Evolutionary conservation across 2,329 filamentous ascomycete species (phyloP).

Genomic region (Beauveria brongniartii): DNA sequence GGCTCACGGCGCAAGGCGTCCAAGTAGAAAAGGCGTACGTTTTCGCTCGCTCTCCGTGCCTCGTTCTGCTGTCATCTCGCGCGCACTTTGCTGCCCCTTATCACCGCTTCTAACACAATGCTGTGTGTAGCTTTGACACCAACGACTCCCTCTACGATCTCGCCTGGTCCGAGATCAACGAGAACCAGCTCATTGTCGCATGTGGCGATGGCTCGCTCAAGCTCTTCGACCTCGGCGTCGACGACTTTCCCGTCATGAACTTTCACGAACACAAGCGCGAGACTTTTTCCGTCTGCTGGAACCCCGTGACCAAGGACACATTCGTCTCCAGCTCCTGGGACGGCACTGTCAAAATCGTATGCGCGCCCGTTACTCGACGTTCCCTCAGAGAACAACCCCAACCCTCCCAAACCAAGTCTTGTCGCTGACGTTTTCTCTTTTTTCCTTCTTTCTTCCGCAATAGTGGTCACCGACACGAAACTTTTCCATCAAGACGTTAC

Average conservation of each 20-base stretch:
- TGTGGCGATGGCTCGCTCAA: conserved; percentile 93
- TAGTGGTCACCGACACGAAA: conserved; percentile 76
- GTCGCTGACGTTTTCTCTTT: neutral
- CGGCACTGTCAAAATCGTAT: conserved; percentile 80
- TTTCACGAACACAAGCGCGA: conserved; percentile 93
- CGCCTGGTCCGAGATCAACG: conserved; percentile 91
- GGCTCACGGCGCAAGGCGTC: conserved; percentile 74
- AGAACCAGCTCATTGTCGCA: conserved; percentile 84
- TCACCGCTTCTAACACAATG: neutral
- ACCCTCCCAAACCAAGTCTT: neutral
- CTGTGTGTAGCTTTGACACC: conserved; percentile 68
- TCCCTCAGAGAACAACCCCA: neutral
- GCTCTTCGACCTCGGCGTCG: conserved; percentile 76
- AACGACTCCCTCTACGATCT: conserved; percentile 95
- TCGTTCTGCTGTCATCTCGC: neutral
- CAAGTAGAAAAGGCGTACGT: conserved; percentile 71
- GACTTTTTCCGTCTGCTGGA: conserved; percentile 90
- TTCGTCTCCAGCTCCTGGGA: conserved; percentile 95
- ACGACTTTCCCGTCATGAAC: conserved; percentile 79
- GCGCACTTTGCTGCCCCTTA: neutral
- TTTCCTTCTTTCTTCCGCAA: neutral
- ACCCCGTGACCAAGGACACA: conserved; percentile 78
- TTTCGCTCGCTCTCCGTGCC: neutral
- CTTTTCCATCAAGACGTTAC: conserved; percentile 73
- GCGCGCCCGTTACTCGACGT: conserved; percentile 16